Evolutionary conservation across 192 early-diverging fungal species (phyloP).

Genomic region (Entomortierella beljakovae): DNA sequence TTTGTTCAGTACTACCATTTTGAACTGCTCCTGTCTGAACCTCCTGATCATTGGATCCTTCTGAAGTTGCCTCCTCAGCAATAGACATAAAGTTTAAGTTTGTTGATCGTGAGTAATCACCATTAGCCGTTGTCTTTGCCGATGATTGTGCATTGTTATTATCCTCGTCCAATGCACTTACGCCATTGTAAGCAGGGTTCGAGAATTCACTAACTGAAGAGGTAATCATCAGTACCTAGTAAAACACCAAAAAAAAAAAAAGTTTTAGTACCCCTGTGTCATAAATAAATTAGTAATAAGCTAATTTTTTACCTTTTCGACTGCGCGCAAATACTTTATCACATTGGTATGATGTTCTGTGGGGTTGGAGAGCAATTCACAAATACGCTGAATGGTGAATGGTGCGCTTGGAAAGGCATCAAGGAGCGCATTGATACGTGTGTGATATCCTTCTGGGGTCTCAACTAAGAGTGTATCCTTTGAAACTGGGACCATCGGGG

Average conservation of each 20-base stretch:
- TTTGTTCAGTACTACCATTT: neutral
- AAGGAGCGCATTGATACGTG: conserved; percentile 37
- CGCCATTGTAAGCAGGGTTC: conserved; percentile 39
- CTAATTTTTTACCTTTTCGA: conserved; percentile 50
- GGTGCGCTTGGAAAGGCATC: conserved; percentile 50
- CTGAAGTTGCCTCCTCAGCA: neutral
- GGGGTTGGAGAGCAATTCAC: conserved; percentile 49
- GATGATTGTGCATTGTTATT: neutral
- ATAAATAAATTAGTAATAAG: neutral
- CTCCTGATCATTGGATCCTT: neutral
- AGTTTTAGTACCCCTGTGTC: neutral
- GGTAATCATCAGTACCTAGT: conserved; percentile 50
- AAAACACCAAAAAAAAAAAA: neutral
- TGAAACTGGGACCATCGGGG: conserved; percentile 32
- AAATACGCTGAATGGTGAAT: conserved; percentile 59
- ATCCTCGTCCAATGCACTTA: conserved; percentile 39
- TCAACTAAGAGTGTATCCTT: conserved; percentile 47
- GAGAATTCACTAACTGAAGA: conserved; percentile 49
- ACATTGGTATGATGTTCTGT: conserved; percentile 52
- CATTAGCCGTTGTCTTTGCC: conserved; percentile 7
- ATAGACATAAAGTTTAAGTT: conserved; percentile 26
- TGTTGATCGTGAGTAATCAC: conserved; percentile 16
- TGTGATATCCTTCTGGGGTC: conserved; percentile 47
- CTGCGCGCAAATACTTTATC: conserved; percentile 56
- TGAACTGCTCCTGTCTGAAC: neutral